These are phyloP conservation scores for Streptanthus diversifolius DNA, from an alignment of 345 rosid species.

Conservation along the genomic window DNA sequence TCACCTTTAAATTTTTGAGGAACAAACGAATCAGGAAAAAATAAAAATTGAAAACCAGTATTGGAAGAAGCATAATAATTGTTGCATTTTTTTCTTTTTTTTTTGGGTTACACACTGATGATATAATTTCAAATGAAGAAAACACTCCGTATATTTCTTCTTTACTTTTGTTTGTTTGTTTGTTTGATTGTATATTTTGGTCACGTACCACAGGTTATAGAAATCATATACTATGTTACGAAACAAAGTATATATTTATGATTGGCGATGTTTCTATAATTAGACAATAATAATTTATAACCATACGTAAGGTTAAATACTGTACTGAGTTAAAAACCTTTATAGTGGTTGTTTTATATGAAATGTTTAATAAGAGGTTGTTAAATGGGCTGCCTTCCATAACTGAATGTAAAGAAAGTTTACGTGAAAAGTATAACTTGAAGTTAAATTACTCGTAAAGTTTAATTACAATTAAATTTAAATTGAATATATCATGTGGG, in stretches of 20 bases:
- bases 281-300: neutral
- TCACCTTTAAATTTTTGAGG: neutral
- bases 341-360: neutral
- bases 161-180: neutral
- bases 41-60: neutral
- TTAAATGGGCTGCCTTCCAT: neutral
- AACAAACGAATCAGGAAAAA: neutral
- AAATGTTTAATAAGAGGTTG: too few species aligned
- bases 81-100: neutral
- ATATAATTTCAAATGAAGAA: neutral
- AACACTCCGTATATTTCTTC: conserved; percentile 1
- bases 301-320: neutral
- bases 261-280: neutral
- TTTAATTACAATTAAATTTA: neutral
- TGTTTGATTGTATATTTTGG: neutral
- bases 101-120: neutral
- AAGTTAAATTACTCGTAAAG: neutral
- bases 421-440: neutral
- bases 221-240: neutral
- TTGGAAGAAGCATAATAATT: neutral
- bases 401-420: neutral
- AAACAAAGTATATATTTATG: neutral
- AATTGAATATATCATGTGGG: neutral
- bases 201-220: neutral
- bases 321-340: neutral